Evolutionary conservation across 2,329 filamentous ascomycete genomes (phyloP), one percentile per base, ranked within the genome.

Genomic region (Penicillium expansum): DNA sequence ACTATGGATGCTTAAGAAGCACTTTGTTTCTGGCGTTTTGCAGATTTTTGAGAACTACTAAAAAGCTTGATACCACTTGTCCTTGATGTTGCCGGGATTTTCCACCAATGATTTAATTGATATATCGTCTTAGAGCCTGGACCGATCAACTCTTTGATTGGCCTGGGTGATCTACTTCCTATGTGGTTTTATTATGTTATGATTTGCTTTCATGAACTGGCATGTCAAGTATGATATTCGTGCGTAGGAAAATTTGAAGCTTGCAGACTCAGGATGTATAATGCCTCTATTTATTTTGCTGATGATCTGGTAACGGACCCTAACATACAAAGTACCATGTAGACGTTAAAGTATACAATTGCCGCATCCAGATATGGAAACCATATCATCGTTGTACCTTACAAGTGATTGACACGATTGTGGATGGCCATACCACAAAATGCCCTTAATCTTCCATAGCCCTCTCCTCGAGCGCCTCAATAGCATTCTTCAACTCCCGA

Each of bases 401-500:
- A 13, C 13, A 14, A 35, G 13, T 27, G 8, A 30, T 22, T 29
- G 13, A 22, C 32, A 18, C 0, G 4, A 27, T 0, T 10, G 14
- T 9, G 5, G 35, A 16, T 4, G 18, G 10, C 11, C n/a, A 16
- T 11, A 10, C 4, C 10, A 27, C 3, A 38, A 55, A 41, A 8
- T 1, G 20, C 35, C 38, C 5, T 63, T 52, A 75, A 52, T 78
- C 72, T 52, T 69, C 71, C 45, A 62, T 53, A 20, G 72, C 76
- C 65, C 68, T 72, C 60, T 73, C 69, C 66, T 80, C 77, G 62
- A 80, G 67, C 16, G 57, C 64, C 64, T 71, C 63, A 53, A 80
- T 74, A 20, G 76, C 79, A 71, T 69, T 72, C 61, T 73, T 72
- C 69, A 80, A 71, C 67, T 81, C 78, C 63, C 78, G 68, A 52